Base-by-base conservation (phyloP, 208 protist species). In the Polymyxa betae region DNA sequence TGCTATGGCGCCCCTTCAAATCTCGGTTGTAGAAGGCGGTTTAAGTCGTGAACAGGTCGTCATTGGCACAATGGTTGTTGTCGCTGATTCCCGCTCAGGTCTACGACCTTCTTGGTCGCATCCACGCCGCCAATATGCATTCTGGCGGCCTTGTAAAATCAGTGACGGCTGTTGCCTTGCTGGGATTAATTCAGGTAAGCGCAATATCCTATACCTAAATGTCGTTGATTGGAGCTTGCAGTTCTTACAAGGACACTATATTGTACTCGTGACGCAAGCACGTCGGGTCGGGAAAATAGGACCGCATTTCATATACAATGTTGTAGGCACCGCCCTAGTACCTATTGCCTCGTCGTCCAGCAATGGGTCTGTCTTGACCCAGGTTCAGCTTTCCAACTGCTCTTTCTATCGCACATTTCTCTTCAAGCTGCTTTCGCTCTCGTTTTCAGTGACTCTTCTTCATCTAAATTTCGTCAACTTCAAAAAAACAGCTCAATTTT, bases 191-290 rank as follows among this genome's bases (percentile, higher is more conserved):
- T 82, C 72, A 43, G 72, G 72, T 82, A 12, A 82, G 16, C 72
- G 5, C 72, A 82, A 82, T 43, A 82, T 38, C n/a, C 35, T 82
- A 82, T 82, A 20, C 16, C 35, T 16, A 40, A 12, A 43, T 45
- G 38, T 29, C 88, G 46, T 89, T 46, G 54, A 78, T 29, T 60
- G 24, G 49, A 60, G n/a, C n/a, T n/a, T n/a, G n/a, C 0, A 45
- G 77, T 92, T 92, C 5, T 38, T 92, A 68, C 45, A 92, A 0
- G 91, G 90, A n/a, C 92, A 93, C 43, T 93, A 93, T 88, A 82
- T 93, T 16, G 35, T 91, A 0, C 35, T 92, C 16, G 66, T 92
- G 29, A 60, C 44, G 16, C 88, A 93, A 72, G 0, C 77, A 5
- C 29, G n/a, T 29, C 12, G 46, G 24, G 92, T 93, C 29, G 92